phyloP scores from a whole-genome alignment of 768 basidiomycete genomes.

The Guyanaporus albipodus region DNA sequence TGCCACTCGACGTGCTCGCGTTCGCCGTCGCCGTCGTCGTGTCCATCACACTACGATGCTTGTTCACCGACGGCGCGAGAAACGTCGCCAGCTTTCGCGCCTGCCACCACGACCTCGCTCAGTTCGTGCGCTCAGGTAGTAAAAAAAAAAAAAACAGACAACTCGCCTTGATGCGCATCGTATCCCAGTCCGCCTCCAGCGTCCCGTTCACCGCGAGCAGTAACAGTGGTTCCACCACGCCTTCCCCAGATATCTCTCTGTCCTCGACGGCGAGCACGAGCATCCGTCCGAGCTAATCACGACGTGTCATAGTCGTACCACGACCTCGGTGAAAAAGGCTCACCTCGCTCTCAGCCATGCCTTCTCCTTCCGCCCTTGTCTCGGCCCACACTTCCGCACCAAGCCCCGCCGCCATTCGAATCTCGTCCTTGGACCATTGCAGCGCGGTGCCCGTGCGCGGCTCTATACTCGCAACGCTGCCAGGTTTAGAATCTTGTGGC shows the following conservation, averaged over 20 bases:
- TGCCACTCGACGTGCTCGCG: conserved; percentile 10
- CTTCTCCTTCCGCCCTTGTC: conserved; percentile 48
- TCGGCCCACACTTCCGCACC: conserved; percentile 78
- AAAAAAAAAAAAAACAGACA: too few species aligned
- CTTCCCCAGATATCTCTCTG: conserved; percentile 6
- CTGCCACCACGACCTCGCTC: conserved; percentile 18
- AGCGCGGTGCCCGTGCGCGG: neutral
- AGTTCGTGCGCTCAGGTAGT: neutral
- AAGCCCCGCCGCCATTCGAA: conserved; percentile 68
- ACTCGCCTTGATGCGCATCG: conserved; percentile 58
- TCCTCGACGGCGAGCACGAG: conserved; percentile 64
- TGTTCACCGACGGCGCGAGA: conserved; percentile 37
- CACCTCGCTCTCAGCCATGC: conserved; percentile 80
- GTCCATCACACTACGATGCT: conserved; percentile 30
- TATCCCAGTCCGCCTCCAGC: conserved; percentile 59
- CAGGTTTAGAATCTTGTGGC: conserved; percentile 11
- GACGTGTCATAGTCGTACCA: neutral
- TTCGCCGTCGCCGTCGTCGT: neutral
- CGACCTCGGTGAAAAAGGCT: too few species aligned
- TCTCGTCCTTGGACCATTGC: conserved; percentile 61
- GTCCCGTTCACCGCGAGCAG: conserved; percentile 67
- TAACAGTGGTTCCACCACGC: conserved; percentile 52
- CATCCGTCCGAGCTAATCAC: conserved; percentile 66
- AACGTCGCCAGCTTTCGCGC: conserved; percentile 30
- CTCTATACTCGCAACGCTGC: conserved; percentile 10